Percentiles rank a stretch among this genome's conserved stretches.
phyloP scores from a whole-genome alignment of 2,329 filamentous ascomycete genomes.

The Microdochium bolleyi region DNA sequence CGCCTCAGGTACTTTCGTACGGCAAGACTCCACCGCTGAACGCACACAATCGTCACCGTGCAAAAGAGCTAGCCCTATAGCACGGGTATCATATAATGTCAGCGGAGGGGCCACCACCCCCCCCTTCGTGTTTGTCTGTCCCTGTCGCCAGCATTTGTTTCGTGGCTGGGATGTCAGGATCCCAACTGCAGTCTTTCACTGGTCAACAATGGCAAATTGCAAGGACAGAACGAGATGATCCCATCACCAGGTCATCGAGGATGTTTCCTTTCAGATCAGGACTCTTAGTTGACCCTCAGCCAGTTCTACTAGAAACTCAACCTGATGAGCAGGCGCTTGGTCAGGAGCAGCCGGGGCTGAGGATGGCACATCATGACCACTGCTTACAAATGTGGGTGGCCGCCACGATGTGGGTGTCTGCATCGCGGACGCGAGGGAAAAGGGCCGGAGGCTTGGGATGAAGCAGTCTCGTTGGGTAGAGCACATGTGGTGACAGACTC shows the following conservation, averaged over 20 bases:
- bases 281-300: neutral
- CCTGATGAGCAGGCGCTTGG: too few relatives aligned
- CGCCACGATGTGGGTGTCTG: too few relatives aligned
- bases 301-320: too few relatives aligned
- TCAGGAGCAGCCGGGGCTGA: too few relatives aligned
- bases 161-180: neutral
- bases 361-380: too few relatives aligned
- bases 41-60: neutral
- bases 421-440: too few relatives aligned
- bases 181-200: too few relatives aligned
- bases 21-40: neutral
- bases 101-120: neutral
- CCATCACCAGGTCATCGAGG: too few relatives aligned
- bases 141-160: neutral
- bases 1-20: neutral
- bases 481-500: neutral
- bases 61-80: neutral
- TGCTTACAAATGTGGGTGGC: too few relatives aligned
- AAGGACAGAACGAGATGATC: too few relatives aligned
- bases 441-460: neutral
- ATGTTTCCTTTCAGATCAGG: neutral
- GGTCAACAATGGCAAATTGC: too few relatives aligned
- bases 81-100: neutral
- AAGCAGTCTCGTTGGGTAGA: neutral
- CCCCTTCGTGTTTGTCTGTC: neutral